These are phyloP conservation scores for Aspergillus oerlinghausenensis DNA, from an alignment of 2,329 filamentous ascomycete genomes.

Conservation along the genomic window DNA sequence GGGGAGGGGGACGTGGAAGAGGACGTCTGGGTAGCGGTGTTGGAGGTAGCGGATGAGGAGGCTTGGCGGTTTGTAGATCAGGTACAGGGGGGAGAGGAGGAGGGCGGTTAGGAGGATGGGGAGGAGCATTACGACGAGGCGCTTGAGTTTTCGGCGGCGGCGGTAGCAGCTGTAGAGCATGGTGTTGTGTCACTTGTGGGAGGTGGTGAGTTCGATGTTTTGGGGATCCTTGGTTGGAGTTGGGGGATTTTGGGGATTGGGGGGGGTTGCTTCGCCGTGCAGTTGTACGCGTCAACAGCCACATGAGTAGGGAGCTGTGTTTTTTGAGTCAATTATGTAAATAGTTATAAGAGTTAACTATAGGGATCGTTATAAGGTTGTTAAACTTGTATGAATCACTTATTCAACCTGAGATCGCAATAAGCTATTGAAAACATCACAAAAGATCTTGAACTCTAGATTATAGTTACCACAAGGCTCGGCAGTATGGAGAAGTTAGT, in stretches of 20 bases:
- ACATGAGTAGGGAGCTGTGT: not conserved
- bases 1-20: slow-evolving; percentile 60
- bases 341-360: too few relatives aligned
- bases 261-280: not conserved
- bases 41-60: slow-evolving; percentile 67
- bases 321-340: too few relatives aligned
- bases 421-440: too few relatives aligned
- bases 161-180: slow-evolving; percentile 13
- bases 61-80: slow-evolving; percentile 76
- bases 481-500: too few relatives aligned
- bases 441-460: too few relatives aligned
- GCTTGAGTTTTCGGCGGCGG: slow-evolving; percentile 14
- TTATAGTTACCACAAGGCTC: too few relatives aligned
- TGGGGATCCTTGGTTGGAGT: not conserved
- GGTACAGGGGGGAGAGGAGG: slow-evolving; percentile 51
- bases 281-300: not conserved
- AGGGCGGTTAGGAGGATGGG: slow-evolving; percentile 28
- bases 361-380: too few relatives aligned
- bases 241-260: not conserved
- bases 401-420: too few relatives aligned
- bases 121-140: slow-evolving; percentile 31
- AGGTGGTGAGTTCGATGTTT: not conserved
- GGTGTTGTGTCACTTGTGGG: not conserved
- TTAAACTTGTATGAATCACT: too few relatives aligned
- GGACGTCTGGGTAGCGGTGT: slow-evolving; percentile 68